These are phyloP conservation scores for Krasilnikovozyma curviuscula DNA, from an alignment of 768 basidiomycete genomes.

Conservation along the genomic window DNA sequence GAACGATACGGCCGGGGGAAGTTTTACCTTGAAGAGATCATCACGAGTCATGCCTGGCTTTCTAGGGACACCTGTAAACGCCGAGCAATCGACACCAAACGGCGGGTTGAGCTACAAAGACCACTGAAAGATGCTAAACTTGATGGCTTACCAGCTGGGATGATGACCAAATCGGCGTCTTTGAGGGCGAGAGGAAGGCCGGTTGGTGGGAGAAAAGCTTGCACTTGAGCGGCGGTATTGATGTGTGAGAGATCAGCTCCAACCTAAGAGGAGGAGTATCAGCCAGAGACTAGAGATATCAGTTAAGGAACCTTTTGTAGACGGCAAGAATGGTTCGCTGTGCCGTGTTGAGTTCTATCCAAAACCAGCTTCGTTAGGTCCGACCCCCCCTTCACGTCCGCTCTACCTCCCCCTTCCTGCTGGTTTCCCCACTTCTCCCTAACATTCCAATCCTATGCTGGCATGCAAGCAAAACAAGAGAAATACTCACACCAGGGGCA, in stretches of 20 bases:
- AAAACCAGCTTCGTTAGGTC: too few relatives aligned
- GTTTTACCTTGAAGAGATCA: slow-evolving; percentile 25
- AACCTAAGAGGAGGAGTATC: slow-evolving; percentile 26
- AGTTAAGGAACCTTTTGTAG: neutral
- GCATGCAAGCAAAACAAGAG: neutral
- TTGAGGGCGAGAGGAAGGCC: slow-evolving; percentile 76
- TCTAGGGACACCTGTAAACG: slow-evolving; percentile 47
- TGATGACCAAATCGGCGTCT: slow-evolving; percentile 78
- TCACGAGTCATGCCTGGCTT: slow-evolving; percentile 44
- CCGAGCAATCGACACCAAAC: too few relatives aligned
- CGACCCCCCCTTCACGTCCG: too few relatives aligned
- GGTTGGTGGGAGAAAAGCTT: slow-evolving; percentile 26
- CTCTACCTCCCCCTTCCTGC: too few relatives aligned
- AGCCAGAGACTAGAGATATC: neutral
- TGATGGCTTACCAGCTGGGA: slow-evolving; percentile 57
- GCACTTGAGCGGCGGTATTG: slow-evolving; percentile 60
- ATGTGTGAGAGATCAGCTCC: slow-evolving; percentile 94
- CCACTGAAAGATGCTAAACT: too few relatives aligned
- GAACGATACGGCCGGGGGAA: too few relatives aligned
- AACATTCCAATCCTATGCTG: too few relatives aligned
- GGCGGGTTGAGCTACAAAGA: too few relatives aligned
- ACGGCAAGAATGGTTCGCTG: too few relatives aligned
- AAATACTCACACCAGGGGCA: slow-evolving; percentile 51
- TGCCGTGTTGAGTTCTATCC: too few relatives aligned
- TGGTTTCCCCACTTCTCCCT: too few relatives aligned